A percentile compares a stretch with the other conserved stretches of the same genome.
Evolutionary conservation across 306 rosid genomes (phyloP).

Genomic region (Delonix regia): DNA sequence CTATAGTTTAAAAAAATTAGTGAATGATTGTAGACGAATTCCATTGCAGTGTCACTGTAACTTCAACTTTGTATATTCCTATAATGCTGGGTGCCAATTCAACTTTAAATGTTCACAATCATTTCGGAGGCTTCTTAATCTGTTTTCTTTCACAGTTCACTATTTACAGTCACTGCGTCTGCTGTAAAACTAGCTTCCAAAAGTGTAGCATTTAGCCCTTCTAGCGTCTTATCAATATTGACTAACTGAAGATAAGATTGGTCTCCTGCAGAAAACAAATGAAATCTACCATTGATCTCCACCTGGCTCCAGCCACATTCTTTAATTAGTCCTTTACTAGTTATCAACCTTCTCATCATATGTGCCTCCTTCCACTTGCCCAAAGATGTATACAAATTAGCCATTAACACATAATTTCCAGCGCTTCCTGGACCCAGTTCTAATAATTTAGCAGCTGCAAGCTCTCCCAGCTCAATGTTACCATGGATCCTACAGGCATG

Average conservation of each 20-base stretch:
- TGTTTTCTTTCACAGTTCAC: slow-evolving; percentile 9
- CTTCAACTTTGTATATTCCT: background rate
- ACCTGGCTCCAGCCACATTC: slow-evolving; percentile 74
- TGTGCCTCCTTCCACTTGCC: slow-evolving; percentile 77
- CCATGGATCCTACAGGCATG: slow-evolving; percentile 70
- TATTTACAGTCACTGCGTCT: slow-evolving; percentile 14
- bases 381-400: slow-evolving; percentile 61
- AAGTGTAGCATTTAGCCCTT: slow-evolving; percentile 35
- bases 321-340: slow-evolving; percentile 57
- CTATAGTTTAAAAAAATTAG: no score
- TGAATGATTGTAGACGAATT: background rate
- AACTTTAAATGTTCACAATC: background rate
- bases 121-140: slow-evolving; percentile 6
- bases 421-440: slow-evolving; percentile 38
- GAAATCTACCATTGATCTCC: slow-evolving; percentile 46
- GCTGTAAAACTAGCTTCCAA: slow-evolving; percentile 32
- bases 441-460: slow-evolving; percentile 46
- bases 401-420: slow-evolving; percentile 57
- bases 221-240: slow-evolving; percentile 7
- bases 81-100: background rate
- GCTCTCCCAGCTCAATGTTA: slow-evolving; percentile 52
- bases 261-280: slow-evolving; percentile 45
- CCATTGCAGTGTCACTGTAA: background rate
- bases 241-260: slow-evolving; percentile 28
- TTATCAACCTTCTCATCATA: slow-evolving; percentile 50